Evolutionary conservation across 2,329 filamentous ascomycete species (phyloP), one percentile per base, ranked within the genome.

Genomic region (Penicillium freii): DNA sequence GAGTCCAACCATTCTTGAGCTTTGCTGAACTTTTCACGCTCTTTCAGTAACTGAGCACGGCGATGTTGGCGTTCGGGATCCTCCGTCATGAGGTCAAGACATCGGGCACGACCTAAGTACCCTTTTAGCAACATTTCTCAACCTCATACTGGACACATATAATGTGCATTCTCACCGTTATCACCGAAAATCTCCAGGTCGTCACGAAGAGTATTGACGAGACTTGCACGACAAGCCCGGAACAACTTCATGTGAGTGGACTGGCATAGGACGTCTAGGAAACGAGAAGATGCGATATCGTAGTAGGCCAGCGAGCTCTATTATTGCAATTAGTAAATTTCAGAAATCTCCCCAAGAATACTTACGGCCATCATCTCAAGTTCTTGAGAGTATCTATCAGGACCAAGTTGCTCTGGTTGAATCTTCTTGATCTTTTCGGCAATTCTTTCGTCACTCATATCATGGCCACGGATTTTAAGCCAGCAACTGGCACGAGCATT

Each of bases 311-410:
- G 61, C 1, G 70, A 66, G 5, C 62, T 70, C 75, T 76, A 50
- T 33, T 49, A 31, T 4, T 7, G 46, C n/a, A 44, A 45, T 67
- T 55, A 65, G 56, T 21, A 21, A n/a, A n/a, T 44, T 15, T 5
- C 10, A 31, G 3, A 0, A 11, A 25, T 13, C 7, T 4, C 9
- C 36, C 19, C 7, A 1, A 25, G 8, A n/a, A 19, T 1, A 66
- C 74, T 62, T 67, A 78, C 76, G 1, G 75, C 74, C 70, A 78
- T 75, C 64, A 77, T 76, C 9, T 72, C 69, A 0, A 79, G 49
- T 50, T 79, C 77, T 10, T 72, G 69, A 0, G 56, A 33, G 38
- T 71, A 78, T 0, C 51, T 53, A 51, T 79, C 77, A 0, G 69
- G 59, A 0, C 69, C 71, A 3, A 77, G 62, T 2, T 71, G 66